These are phyloP conservation scores for Multifurca ochricompacta DNA, from an alignment of 768 basidiomycete genomes.

Conservation along the genomic window DNA sequence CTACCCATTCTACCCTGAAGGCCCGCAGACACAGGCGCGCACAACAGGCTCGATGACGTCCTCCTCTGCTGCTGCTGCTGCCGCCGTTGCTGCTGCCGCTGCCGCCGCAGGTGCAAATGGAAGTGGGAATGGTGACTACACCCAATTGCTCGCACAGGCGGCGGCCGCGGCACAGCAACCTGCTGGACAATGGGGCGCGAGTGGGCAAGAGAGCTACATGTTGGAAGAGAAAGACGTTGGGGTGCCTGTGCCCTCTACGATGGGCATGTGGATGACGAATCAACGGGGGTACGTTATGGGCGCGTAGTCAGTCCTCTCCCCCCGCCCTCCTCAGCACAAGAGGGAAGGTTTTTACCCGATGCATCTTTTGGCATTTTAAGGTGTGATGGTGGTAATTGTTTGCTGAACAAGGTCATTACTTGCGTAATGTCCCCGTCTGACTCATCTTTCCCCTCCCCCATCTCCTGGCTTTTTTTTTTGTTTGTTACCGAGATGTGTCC, in stretches of 20 bases:
- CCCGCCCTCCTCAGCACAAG: background rate
- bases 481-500: background rate
- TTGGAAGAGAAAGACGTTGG: conserved; percentile 52
- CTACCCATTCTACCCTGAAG: conserved; percentile 72
- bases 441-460: background rate
- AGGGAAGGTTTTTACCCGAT: no score
- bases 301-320: background rate
- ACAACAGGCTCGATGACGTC: conserved; percentile 15
- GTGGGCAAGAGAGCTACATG: conserved; percentile 56
- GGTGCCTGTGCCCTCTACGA: background rate
- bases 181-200: conserved; percentile 46
- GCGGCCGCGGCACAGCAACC: conserved; percentile 42
- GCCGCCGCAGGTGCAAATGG: conserved; percentile 13
- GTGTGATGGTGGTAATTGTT: background rate
- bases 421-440: no score
- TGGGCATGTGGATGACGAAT: conserved; percentile 15
- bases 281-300: conserved; percentile 16
- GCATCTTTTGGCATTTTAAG: background rate
- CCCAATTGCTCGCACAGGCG: conserved; percentile 51
- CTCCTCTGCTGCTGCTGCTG: background rate
- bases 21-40: conserved; percentile 23
- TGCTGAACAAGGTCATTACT: background rate
- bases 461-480: background rate
- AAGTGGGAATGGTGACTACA: conserved; percentile 34
- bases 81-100: background rate